phyloP scores from a whole-genome alignment of 306 rosid genomes.

The Adenanthera pavonina region DNA sequence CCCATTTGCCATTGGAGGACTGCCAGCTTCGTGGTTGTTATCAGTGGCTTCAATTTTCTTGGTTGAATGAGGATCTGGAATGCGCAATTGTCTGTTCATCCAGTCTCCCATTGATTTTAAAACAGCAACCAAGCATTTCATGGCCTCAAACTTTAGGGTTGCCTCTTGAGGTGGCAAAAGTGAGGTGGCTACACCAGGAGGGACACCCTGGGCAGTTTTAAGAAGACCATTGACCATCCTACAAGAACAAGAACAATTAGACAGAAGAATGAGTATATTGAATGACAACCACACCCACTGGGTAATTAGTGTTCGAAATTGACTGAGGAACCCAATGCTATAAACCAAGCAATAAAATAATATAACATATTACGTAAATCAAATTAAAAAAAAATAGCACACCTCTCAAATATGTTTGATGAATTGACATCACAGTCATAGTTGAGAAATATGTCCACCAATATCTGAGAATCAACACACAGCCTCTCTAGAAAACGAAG shows the following conservation, averaged over 20 bases:
- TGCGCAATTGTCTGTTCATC: constrained; percentile 92
- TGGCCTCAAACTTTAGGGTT: constrained; percentile 89
- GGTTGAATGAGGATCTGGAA: constrained; percentile 79
- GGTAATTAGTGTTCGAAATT: background rate
- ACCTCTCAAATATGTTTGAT: constrained; percentile 99
- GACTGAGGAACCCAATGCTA: constrained; percentile 27
- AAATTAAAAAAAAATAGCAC: constrained; percentile 39
- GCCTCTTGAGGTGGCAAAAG: constrained; percentile 94
- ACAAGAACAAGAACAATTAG: constrained; percentile 42
- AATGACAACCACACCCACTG: constrained; percentile 25
- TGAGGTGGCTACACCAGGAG: constrained; percentile 89
- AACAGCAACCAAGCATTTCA: constrained; percentile 88
- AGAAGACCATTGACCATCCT: constrained; percentile 99
- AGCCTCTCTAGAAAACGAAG: constrained; percentile 96
- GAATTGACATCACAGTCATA: constrained; percentile 99
- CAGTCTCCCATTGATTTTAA: constrained; percentile 92
- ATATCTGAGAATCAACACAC: constrained; percentile 91
- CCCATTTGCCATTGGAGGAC: constrained; percentile 69
- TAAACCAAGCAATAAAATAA: background rate
- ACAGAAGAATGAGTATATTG: constrained; percentile 29
- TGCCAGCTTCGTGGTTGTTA: constrained; percentile 56
- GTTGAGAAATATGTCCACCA: constrained; percentile 95
- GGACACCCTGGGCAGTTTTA: constrained; percentile 99
- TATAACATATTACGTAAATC: constrained; percentile 26
- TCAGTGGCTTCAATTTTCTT: constrained; percentile 69